Conservation (phyloP, 257 asterid species). For the Ocimum tenuiflorum region DNA sequence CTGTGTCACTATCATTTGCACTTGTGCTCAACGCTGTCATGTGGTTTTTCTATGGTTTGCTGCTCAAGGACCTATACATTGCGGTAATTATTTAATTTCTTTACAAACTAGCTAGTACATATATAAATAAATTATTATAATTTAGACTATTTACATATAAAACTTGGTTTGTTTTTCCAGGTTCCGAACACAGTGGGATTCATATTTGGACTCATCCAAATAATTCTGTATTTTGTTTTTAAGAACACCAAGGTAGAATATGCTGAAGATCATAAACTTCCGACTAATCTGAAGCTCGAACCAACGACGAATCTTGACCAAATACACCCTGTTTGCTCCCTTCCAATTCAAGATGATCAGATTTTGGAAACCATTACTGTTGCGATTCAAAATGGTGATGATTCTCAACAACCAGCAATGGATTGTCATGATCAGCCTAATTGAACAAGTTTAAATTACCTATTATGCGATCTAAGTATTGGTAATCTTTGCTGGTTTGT, state of each 20-base stretch:
- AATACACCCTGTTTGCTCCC: conserved; percentile 24
- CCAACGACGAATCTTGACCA: conserved; percentile 8
- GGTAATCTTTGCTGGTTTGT: neutral
- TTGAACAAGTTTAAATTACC: neutral
- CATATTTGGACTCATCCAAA: conserved; percentile 42
- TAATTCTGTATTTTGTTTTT: conserved; percentile 36
- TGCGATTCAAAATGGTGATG: neutral
- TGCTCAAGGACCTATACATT: conserved; percentile 41
- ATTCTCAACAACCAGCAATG: too few relatives aligned
- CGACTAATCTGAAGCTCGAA: conserved; percentile 16
- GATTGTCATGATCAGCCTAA: conserved; percentile 3
- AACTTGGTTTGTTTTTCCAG: conserved; percentile 6
- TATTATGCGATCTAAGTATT: neutral
- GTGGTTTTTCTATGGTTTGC: conserved; percentile 61
- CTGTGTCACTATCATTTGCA: conserved; percentile 37
- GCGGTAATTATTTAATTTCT: conserved; percentile 26
- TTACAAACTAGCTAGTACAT: neutral
- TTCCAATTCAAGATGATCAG: conserved; percentile 15
- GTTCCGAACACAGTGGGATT: conserved; percentile 50
- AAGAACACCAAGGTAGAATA: conserved; percentile 20
- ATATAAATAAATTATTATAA: too few relatives aligned
- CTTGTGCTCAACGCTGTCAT: conserved; percentile 38
- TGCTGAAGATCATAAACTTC: conserved; percentile 16
- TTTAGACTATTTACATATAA: neutral
- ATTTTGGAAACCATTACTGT: neutral